These are phyloP conservation scores for Pseudocercospora musae DNA, from an alignment of 2,329 filamentous ascomycete genomes.

Conservation along the genomic window DNA sequence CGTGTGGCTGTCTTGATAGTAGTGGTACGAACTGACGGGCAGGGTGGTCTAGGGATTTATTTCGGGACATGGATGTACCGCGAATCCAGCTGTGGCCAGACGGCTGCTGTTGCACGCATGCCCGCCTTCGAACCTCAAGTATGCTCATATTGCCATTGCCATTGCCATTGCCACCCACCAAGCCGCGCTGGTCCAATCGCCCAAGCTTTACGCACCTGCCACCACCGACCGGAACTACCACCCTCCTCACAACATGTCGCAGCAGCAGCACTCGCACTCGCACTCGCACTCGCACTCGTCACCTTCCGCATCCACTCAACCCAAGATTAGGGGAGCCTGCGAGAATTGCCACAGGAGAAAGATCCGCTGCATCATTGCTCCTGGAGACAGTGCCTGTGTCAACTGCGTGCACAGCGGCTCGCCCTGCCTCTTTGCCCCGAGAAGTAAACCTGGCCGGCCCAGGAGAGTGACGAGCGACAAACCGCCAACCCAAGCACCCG, in stretches of 20 bases:
- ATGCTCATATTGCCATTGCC: neutral
- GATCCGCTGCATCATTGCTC: constrained; percentile 8
- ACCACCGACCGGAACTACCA: neutral
- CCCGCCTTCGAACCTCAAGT: constrained; percentile 1
- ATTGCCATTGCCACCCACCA: neutral
- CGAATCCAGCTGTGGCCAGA: neutral
- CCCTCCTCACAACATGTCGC: neutral
- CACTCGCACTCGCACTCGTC: neutral
- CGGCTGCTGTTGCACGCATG: neutral
- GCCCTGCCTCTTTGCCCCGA: constrained; percentile 8
- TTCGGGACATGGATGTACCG: constrained; percentile 1
- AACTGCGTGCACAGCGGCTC: constrained; percentile 6
- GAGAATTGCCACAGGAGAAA: constrained; percentile 5
- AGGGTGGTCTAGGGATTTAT: neutral
- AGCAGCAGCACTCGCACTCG: too few species aligned
- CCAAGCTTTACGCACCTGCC: neutral
- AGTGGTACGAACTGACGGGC: neutral
- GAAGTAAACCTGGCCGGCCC: constrained; percentile 9
- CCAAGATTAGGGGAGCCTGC: constrained; percentile 3
- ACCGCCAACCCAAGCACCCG: neutral
- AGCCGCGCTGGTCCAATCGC: neutral
- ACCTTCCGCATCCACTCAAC: neutral
- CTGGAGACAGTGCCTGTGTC: constrained; percentile 6
- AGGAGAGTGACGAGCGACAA: constrained; percentile 4
- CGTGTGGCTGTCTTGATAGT: neutral